A percentile compares a stretch with the other conserved stretches of the same genome.
Evolutionary conservation across 2,329 filamentous ascomycete genomes (phyloP).

Genomic region (Pseudogymnoascus sp.): DNA sequence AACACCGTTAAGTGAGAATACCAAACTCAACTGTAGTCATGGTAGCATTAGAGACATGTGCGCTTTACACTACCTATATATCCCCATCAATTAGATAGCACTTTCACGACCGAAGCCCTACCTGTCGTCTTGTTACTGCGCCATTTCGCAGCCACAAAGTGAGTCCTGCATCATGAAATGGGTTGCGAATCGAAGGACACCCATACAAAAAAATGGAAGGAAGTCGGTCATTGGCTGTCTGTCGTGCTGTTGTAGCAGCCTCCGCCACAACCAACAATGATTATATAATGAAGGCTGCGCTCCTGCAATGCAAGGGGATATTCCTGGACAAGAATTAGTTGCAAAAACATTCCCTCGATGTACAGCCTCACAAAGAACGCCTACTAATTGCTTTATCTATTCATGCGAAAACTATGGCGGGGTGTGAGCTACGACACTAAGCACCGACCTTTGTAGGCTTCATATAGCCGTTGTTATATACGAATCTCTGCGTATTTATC

Average conservation of each 20-base stretch:
- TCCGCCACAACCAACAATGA: background rate
- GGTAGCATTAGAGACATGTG: background rate
- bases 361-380: background rate
- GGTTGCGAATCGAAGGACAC: background rate
- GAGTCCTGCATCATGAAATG: background rate
- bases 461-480: background rate
- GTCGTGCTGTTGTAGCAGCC: background rate
- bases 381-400: background rate
- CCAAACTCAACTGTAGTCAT: background rate
- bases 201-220: background rate
- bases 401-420: background rate
- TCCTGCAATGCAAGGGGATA: background rate
- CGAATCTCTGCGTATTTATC: background rate
- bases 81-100: background rate
- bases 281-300: background rate
- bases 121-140: background rate
- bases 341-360: background rate
- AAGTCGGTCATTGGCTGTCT: background rate
- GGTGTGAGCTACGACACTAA: background rate
- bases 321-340: background rate
- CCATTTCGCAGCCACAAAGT: background rate
- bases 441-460: background rate
- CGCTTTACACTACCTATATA: background rate
- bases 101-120: background rate
- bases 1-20: background rate